Base-by-base conservation (phyloP, 2,329 filamentous ascomycete species). In the Clonostachys rosea region DNA sequence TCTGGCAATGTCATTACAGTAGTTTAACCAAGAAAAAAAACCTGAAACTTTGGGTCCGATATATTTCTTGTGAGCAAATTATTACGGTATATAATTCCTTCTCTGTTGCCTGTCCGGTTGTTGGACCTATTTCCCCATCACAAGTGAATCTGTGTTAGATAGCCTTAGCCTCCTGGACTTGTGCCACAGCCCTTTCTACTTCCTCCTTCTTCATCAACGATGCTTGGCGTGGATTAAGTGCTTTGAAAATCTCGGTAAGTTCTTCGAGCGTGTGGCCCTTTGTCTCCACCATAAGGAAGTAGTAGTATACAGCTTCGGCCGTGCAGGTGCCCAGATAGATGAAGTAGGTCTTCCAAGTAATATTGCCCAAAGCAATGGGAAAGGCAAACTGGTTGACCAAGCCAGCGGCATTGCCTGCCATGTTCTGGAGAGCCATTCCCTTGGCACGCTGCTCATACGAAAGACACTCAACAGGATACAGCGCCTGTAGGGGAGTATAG, bases 361-460 rank as follows among this genome's bases (percentile, higher is more conserved):
- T 79, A 43, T 70, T 65, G 24, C 70, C 62, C 37, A 79, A 62
- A 3, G 73, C 66, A 3, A 78, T 69, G 0, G 72, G 72, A 40
- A 68, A 69, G 45, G 63, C 70, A 47, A 71, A 73, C 58, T 74
- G 68, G 52, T 69, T 74, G 46, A 73, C 64, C 43, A 73, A 62
- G 40, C 63, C 67, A n/a, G 67, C 71, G 39, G 67, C 63, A 49
- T 70, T 39, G 78, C 67, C 69, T 55, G 63, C 68, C 50, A 67
- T 61, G 44, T 61, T 71, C 57, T 58, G 71, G 54, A 78, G 71
- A 2, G 73, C 75, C 73, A 79, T 78, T 12, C 76, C 76, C 63
- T 79, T 79, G 44, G 74, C 76, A 46, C 76, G 69, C 54, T 74
- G 76, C 56, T 79, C 74, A 52, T 75, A 78, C n/a, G 67, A 71